Conservation (phyloP, 805 yeast genomes). For the Spathaspora hagerdaliae region DNA sequence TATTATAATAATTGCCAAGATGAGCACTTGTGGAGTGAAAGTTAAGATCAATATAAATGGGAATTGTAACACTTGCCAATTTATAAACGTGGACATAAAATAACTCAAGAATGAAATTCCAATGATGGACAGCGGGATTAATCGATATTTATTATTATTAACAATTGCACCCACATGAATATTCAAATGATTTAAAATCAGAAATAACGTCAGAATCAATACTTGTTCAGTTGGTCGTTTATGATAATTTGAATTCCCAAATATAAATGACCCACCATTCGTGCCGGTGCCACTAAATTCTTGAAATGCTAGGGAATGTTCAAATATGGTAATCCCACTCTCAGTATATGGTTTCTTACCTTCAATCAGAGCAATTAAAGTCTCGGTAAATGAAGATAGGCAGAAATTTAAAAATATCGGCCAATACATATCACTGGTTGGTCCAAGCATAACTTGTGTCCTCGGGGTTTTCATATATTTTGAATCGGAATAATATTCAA, state of each 20-base stretch:
- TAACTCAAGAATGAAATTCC: slow-evolving; percentile 52
- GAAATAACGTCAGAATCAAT: slow-evolving; percentile 49
- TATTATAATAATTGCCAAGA: slow-evolving; percentile 44
- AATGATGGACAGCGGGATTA: slow-evolving; percentile 59
- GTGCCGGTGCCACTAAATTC: slow-evolving; percentile 44
- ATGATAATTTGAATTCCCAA: slow-evolving; percentile 15
- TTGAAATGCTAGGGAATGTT: slow-evolving; percentile 72
- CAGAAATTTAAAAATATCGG: slow-evolving; percentile 56
- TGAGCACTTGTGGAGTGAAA: slow-evolving; percentile 62
- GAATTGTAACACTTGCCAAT: slow-evolving; percentile 42
- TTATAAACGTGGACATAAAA: slow-evolving; percentile 29
- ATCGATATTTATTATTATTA: slow-evolving; percentile 48
- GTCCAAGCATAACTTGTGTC: slow-evolving; percentile 36
- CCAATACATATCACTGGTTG: slow-evolving; percentile 53
- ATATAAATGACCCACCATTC: slow-evolving; percentile 24
- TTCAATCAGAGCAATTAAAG: slow-evolving; percentile 55
- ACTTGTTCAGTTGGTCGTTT: slow-evolving; percentile 50
- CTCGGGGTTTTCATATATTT: slow-evolving; percentile 28
- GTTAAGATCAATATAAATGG: slow-evolving; percentile 58
- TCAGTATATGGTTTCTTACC: slow-evolving; percentile 58
- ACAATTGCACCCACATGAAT: slow-evolving; percentile 62
- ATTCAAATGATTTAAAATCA: slow-evolving; percentile 53
- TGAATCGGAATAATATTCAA: slow-evolving; percentile 13
- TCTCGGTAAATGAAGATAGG: slow-evolving; percentile 60
- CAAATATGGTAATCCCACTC: slow-evolving; percentile 68